Conservation (phyloP, 495 filamentous ascomycete species). For the Apodospora peruviana region DNA sequence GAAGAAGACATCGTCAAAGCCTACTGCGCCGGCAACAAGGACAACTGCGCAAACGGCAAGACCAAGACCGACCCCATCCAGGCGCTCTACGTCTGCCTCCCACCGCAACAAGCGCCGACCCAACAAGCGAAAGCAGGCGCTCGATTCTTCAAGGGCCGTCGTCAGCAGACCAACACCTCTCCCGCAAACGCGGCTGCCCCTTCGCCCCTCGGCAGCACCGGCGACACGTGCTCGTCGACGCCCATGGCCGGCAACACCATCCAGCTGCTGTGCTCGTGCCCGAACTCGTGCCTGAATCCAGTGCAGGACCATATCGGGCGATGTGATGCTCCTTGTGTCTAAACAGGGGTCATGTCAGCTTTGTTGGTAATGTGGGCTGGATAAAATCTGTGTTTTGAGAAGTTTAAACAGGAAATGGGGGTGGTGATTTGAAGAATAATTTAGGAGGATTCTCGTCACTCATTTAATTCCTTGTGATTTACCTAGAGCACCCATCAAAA, state of each 20-base stretch:
- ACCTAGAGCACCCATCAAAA: too few relatives aligned
- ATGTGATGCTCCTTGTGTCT: constrained; percentile 22
- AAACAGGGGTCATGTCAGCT: too few relatives aligned
- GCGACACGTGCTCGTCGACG: constrained; percentile 3
- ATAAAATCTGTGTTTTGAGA: too few relatives aligned
- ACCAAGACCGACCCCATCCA: constrained; percentile 33
- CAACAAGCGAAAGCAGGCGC: neutral
- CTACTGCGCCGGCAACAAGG: constrained; percentile 32
- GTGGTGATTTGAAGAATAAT: too few relatives aligned
- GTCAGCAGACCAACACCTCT: neutral
- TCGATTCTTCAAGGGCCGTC: neutral
- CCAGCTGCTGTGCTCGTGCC: constrained; percentile 35
- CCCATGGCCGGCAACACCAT: constrained; percentile 21
- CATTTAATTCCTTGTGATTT: too few relatives aligned
- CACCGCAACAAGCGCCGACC: constrained; percentile 15
- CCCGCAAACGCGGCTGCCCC: neutral
- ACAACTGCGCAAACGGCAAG: constrained; percentile 32
- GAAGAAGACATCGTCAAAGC: constrained; percentile 33
- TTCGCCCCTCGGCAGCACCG: neutral
- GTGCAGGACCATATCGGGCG: constrained; percentile 22
- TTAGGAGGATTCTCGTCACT: too few relatives aligned
- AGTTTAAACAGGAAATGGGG: too few relatives aligned
- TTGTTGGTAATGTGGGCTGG: too few relatives aligned
- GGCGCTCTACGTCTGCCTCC: constrained; percentile 38
- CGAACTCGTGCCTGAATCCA: constrained; percentile 33